Conservation (phyloP, 1,284 basidiomycete genomes). For the Schizopora paradoxa region DNA sequence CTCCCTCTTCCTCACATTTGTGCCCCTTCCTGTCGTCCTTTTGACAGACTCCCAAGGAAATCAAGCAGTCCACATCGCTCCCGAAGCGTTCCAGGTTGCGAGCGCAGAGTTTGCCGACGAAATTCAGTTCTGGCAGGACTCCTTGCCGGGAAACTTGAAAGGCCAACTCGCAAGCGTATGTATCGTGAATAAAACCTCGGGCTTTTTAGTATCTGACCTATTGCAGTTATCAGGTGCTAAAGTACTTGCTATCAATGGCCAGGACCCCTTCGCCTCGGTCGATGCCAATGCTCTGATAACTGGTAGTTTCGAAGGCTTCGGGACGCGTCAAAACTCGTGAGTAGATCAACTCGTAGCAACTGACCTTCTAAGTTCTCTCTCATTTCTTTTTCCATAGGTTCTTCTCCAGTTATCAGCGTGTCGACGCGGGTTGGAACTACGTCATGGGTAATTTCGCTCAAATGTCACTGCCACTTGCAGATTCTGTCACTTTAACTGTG, state of each 20-base stretch:
- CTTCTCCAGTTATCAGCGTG: conserved; percentile 36
- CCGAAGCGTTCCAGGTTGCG: conserved; percentile 51
- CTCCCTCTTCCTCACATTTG: conserved; percentile 47
- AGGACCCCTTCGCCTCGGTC: conserved; percentile 48
- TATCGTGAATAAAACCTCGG: conserved; percentile 4
- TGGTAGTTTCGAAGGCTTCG: conserved; percentile 38
- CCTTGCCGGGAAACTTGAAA: conserved; percentile 42
- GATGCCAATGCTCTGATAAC: conserved; percentile 45
- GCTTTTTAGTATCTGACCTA: conserved; percentile 1
- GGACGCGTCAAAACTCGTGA: conserved; percentile 44
- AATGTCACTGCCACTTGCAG: conserved; percentile 47
- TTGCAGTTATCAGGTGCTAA: conserved; percentile 48
- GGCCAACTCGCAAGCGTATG: conserved; percentile 43
- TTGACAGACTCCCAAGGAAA: conserved; percentile 40
- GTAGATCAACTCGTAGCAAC: conserved; percentile 9
- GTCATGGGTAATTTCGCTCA: conserved; percentile 59
- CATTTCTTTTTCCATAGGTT: conserved; percentile 25
- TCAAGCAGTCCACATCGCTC: conserved; percentile 50
- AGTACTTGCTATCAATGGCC: conserved; percentile 48
- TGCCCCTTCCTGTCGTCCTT: conserved; percentile 49
- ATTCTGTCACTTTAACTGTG: conserved; percentile 45
- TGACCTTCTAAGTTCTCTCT: conserved; percentile 2
- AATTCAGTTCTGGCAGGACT: conserved; percentile 49
- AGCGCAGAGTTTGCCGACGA: conserved; percentile 49
- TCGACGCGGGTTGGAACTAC: conserved; percentile 46